Base-by-base conservation (phyloP, 805 yeast species). In the Wickerhamia fluorescens region DNA sequence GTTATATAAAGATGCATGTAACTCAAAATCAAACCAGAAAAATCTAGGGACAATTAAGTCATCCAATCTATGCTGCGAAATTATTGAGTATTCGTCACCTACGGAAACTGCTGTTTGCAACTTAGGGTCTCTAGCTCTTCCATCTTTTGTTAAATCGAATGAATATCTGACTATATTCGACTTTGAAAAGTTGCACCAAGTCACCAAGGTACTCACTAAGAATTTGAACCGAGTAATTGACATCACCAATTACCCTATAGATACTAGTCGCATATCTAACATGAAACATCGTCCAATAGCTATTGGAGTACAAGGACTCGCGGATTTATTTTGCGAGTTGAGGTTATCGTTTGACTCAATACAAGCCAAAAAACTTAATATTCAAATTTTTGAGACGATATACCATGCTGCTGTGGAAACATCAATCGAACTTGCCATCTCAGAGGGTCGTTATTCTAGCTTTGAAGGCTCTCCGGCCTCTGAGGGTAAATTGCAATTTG, bases 241-340 rank as follows among this genome's bases (percentile, higher is more conserved):
- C 61, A 73, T 79, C 38, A 84, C 87, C 49, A 68, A 63, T 51
- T 89, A 89, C 53, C 97, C 98, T 4, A 78, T 84, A 14, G 73
- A 68, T 30, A 81, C 75, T 40, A 89, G 97, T 4, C 69, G 68
- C 45, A 49, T 38, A 25, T 84, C 96, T 11, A 89, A 92, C 56
- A 60, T 73, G 67, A 76, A 75, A 48, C 81, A 89, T 56, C 71
- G 98, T 45, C 97, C 98, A 13, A 74, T 89, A 46, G 96, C 96
- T n/a, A 59, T 89, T 14, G 98, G 98, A 42, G 96, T 89, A n/a
- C 96, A 89, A 57, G 98, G 98, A 34, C 66, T 89, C 31, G 96
- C 97, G 16, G 97, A 89, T 56, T 68, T 79, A 2, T 89, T 86
- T 56, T 73, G 85, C 69, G 66, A 71, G 40, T 64, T 89, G 37